Base-by-base conservation (phyloP, 2,329 filamentous ascomycete species). In the Pochonia chlamydosporia region DNA sequence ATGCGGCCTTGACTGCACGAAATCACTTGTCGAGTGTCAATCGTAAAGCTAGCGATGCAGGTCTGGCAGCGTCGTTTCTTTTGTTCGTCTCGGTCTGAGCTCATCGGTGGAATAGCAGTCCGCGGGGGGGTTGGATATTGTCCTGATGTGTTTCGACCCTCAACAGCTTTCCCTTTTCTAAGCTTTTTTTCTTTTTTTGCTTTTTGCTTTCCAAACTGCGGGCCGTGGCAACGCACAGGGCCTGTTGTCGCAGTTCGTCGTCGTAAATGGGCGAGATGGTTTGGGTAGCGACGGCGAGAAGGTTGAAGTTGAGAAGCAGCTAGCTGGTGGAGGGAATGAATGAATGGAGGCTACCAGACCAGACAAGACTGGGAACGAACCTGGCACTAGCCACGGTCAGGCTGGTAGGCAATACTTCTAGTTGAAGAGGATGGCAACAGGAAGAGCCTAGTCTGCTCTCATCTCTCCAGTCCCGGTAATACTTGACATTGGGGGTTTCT, bases 21-120 rank as follows among this genome's bases (percentile, higher is more conserved):
- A 42, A 31, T 42, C 36, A 23, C 10, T 31, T 21, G 20, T 41
- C 36, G 37, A 48, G 2, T 30, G 20, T 40, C 31, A 35, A 20
- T 23, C 39, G 14, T 30, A 44, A 30, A 20, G 23, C 40, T 49
- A 37, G 46, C 28, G 31, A 40, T 23, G 46, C 43, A 41, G 20
- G 33, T 43, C 24, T 10, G 5, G 31, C 21, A 36, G 26, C 39
- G 24, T 36, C 42, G 28, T 48, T 45, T 44, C 35, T 28, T 49
- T 45, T 50, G 46, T 24, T 45, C 39, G 45, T 47, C 46, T 44
- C 41, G 44, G 36, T 25, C 45, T 40, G 43, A 41, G 43, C 36
- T 48, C 35, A 14, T 20, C 18, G 33, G 21, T 43, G 25, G 26
- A 37, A 31, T 28, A 40, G 47, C 31, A 13, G 31, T n/a, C 20